Evolutionary conservation across 352 stramenopile genomes (phyloP).

Genomic region (Phytophthora citrophthora): DNA sequence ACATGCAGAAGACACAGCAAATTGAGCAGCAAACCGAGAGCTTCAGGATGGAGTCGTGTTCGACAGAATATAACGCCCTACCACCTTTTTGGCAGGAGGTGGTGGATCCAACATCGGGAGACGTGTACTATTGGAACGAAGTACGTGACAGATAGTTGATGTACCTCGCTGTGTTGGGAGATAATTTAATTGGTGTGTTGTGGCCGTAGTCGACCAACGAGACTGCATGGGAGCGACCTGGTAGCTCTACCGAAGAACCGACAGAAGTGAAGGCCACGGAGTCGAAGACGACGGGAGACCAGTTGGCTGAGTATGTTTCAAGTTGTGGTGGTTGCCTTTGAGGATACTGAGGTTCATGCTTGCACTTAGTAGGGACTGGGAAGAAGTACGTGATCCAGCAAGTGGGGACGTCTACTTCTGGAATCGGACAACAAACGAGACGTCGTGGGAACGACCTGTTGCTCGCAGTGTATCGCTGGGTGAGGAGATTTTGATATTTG

Average conservation of each 20-base stretch:
- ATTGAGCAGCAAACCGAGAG: slow-evolving; percentile 22
- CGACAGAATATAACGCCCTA: slow-evolving; percentile 33
- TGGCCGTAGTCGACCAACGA: slow-evolving; percentile 68
- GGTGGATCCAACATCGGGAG: slow-evolving; percentile 51
- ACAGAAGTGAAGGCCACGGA: slow-evolving; percentile 6
- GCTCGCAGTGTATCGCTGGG: slow-evolving; percentile 58
- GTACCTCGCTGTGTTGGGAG: background rate
- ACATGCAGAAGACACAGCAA: slow-evolving; percentile 45
- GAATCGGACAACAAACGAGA: slow-evolving; percentile 78
- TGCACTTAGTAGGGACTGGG: slow-evolving; percentile 55
- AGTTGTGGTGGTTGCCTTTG: slow-evolving; percentile 1
- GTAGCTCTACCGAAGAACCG: background rate
- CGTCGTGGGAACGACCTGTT: slow-evolving; percentile 66
- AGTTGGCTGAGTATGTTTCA: slow-evolving; percentile 28
- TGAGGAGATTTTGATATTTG: slow-evolving; percentile 20
- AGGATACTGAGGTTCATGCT: background rate
- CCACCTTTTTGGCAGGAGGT: slow-evolving; percentile 63
- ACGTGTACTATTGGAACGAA: slow-evolving; percentile 87
- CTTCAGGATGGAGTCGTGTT: slow-evolving; percentile 11
- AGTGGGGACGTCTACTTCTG: slow-evolving; percentile 76
- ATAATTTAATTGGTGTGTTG: slow-evolving; percentile 9
- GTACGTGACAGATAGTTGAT: slow-evolving; percentile 25
- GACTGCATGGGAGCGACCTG: slow-evolving; percentile 75
- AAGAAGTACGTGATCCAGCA: slow-evolving; percentile 60
- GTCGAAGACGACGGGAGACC: slow-evolving; percentile 5